These are phyloP conservation scores for Grammothele lineata DNA, from an alignment of 768 basidiomycete species.

Conservation along the genomic window DNA sequence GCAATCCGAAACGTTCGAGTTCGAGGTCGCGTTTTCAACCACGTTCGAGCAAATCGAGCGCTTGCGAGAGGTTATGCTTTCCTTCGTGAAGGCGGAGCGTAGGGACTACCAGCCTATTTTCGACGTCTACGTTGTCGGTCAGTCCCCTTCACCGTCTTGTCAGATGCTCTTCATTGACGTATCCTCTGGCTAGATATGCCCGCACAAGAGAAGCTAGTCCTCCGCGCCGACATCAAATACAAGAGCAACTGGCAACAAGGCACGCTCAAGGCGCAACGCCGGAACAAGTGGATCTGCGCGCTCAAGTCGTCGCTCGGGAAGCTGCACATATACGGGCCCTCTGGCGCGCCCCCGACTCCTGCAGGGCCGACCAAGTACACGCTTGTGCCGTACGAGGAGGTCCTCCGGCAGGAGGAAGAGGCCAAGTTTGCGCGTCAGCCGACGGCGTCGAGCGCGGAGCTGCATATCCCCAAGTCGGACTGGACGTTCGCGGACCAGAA, in stretches of 20 bases:
- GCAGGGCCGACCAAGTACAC: conserved; percentile 59
- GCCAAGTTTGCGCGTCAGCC: background rate
- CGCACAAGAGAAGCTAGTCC: conserved; percentile 71
- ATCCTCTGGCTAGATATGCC: conserved; percentile 55
- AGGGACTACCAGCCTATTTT: conserved; percentile 76
- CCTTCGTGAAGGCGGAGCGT: conserved; percentile 63
- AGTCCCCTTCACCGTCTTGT: conserved; percentile 3
- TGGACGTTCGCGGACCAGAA: conserved; percentile 24
- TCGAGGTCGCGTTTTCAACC: conserved; percentile 76
- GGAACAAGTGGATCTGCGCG: conserved; percentile 92
- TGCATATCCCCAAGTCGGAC: conserved; percentile 16
- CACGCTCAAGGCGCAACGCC: conserved; percentile 64
- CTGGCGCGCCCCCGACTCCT: conserved; percentile 51
- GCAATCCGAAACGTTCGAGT: conserved; percentile 80
- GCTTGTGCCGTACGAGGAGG: conserved; percentile 67
- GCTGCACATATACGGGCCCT: conserved; percentile 65
- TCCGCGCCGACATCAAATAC: conserved; percentile 82
- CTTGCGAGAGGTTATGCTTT: conserved; percentile 75
- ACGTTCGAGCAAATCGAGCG: conserved; percentile 77
- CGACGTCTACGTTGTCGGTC: conserved; percentile 67
- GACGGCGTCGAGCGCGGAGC: conserved; percentile 4
- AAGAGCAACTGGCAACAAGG: conserved; percentile 85
- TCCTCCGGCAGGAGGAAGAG: conserved; percentile 29
- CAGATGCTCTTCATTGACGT: conserved; percentile 3
- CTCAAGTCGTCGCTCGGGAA: conserved; percentile 71